These are phyloP conservation scores for Tagetes erecta DNA, from an alignment of 129 eudicot genomes.

Conservation along the genomic window DNA sequence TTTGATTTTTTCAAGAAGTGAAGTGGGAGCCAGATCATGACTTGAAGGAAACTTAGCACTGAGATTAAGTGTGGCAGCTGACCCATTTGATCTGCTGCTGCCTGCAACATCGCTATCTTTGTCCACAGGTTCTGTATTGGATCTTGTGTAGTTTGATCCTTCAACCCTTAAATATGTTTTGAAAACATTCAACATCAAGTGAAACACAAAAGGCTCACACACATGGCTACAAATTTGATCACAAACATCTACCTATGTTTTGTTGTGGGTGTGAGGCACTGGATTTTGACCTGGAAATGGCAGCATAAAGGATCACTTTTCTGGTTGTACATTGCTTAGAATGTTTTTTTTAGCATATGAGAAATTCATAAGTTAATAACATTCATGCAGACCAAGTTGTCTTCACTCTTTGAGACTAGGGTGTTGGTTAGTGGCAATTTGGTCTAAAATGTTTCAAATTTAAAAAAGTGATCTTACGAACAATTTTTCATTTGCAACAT, in stretches of 20 bases:
- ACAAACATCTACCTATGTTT: constrained; percentile 49
- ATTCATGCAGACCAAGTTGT: not conserved
- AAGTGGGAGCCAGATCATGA: constrained; percentile 48
- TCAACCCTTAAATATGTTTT: constrained; percentile 40
- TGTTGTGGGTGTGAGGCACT: constrained; percentile 60
- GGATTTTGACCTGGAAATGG: constrained; percentile 64
- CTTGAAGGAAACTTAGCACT: constrained; percentile 44
- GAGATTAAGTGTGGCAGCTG: constrained; percentile 40
- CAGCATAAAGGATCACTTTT: constrained; percentile 11
- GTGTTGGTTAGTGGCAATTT: too few species aligned
- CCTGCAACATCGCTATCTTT: constrained; percentile 35
- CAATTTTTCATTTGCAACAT: too few species aligned
- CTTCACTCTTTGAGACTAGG: too few species aligned
- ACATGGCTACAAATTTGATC: not conserved
- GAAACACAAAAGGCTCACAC: constrained; percentile 5
- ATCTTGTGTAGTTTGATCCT: constrained; percentile 42
- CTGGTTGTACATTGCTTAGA: not conserved
- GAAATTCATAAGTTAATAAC: too few species aligned
- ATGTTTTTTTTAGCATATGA: not conserved
- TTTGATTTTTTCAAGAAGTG: constrained; percentile 44
- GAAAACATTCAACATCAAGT: constrained; percentile 10
- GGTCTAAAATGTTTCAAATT: too few species aligned
- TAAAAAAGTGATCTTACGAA: too few species aligned
- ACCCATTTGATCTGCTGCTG: constrained; percentile 45
- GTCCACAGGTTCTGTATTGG: constrained; percentile 42